A percentile compares a stretch with the other conserved stretches of the same genome.
These are phyloP conservation scores for Kazachstania bromeliacearum DNA, from an alignment of 805 yeast species.

Conservation along the genomic window DNA sequence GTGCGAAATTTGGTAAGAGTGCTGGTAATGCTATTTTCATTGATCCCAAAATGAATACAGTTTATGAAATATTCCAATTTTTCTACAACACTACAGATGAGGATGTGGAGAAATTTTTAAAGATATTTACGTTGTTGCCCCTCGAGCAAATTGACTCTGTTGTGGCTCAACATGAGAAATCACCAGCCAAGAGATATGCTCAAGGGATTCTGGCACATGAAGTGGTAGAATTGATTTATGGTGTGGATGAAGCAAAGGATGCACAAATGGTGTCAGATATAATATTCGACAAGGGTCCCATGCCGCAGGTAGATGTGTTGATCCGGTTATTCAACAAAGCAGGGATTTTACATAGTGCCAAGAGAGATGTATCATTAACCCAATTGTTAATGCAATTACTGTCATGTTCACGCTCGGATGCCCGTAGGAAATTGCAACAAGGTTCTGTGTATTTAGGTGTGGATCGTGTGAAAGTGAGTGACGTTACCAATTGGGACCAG, in stretches of 20 bases:
- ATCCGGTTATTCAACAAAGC: conserved; percentile 14
- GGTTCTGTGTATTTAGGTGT: conserved; percentile 72
- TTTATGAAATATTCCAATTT: conserved; percentile 78
- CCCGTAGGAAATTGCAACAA: conserved; percentile 48
- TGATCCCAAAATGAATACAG: conserved; percentile 60
- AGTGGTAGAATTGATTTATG: conserved; percentile 81
- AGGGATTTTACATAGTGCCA: conserved; percentile 11
- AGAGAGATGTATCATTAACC: conserved; percentile 37
- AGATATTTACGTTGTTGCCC: conserved; percentile 74
- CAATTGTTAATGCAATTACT: conserved; percentile 39
- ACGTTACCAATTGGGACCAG: conserved; percentile 39
- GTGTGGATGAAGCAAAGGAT: conserved; percentile 60
- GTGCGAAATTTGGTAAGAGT: conserved; percentile 92
- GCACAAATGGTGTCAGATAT: conserved; percentile 61
- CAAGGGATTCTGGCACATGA: conserved; percentile 75
- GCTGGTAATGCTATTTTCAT: conserved; percentile 95
- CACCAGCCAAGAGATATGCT: conserved; percentile 60
- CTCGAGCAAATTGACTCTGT: conserved; percentile 45
- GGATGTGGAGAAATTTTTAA: conserved; percentile 59
- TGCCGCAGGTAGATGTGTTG: no score
- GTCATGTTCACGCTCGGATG: conserved; percentile 43
- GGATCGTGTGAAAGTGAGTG: conserved; percentile 43
- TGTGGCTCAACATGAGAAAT: conserved; percentile 40
- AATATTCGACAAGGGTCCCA: conserved; percentile 34
- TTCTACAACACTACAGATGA: conserved; percentile 73